Evolutionary conservation across 805 yeast genomes (phyloP).

Genomic region (Spathaspora hagerdaliae): DNA sequence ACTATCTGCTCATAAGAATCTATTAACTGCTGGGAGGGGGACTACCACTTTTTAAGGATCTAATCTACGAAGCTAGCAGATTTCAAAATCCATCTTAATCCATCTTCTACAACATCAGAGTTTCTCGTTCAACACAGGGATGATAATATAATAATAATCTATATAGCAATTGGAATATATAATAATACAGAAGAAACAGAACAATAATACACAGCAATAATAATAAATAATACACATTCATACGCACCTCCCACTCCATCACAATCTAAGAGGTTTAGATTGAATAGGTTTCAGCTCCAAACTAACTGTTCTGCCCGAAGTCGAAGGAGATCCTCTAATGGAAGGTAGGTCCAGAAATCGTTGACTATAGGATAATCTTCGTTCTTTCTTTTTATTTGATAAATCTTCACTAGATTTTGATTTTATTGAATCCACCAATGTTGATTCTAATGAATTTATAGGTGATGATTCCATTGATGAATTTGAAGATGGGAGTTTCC

Average conservation of each 20-base stretch:
- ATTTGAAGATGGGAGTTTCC: background rate
- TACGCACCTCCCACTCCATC: background rate
- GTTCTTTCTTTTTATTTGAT: background rate
- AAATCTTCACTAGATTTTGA: background rate
- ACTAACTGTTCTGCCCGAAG: background rate
- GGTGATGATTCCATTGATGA: background rate
- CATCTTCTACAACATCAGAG: too few relatives aligned
- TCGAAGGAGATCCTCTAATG: conserved; percentile 7
- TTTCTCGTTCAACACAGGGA: too few relatives aligned
- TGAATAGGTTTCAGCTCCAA: background rate
- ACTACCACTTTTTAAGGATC: too few relatives aligned
- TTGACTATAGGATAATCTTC: conserved; percentile 4
- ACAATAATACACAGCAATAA: too few relatives aligned
- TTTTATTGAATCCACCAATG: background rate
- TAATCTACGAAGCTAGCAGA: too few relatives aligned
- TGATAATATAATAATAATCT: too few relatives aligned
- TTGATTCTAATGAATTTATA: background rate
- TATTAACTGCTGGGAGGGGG: too few relatives aligned
- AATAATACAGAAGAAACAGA: too few relatives aligned
- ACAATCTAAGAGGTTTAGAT: background rate
- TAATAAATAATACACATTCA: background rate
- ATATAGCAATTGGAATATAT: too few relatives aligned
- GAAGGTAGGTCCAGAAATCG: conserved; percentile 8
- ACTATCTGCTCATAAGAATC: too few relatives aligned
- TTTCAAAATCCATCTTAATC: too few relatives aligned